Base-by-base conservation (phyloP, 2,329 filamentous ascomycete species). In the Tolypocladium pustulatum region DNA sequence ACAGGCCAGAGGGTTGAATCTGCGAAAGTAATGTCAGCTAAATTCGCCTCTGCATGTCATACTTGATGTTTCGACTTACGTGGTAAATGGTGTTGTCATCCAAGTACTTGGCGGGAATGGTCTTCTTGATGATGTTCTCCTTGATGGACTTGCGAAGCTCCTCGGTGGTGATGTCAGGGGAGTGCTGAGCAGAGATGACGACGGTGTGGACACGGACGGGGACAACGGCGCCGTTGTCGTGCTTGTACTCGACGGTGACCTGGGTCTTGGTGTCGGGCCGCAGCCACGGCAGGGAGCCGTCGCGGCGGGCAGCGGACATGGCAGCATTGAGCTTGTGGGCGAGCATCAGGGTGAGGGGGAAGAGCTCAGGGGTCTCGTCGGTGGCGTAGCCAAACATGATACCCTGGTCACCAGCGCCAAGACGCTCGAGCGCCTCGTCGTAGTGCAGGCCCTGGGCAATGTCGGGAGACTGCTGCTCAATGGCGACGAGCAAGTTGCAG, bases 381-480 rank as follows among this genome's bases (percentile, higher is more conserved):
- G 94, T 96, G 76, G 94, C 94, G 84, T 99, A 99, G 71, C 94
- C 94, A 79, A 99, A 99, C 94, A 99, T 99, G 84, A 99, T 97
- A 83, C 94, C 94, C 84, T 99, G 94, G 80, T 99, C 94, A 88
- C 94, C 94, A 64, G 94, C 94, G 78, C 94, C 94, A 65, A 99
- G 88, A 80, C 96, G 88, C 86, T 99, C 94, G 55, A 99, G 88
- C 67, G 91, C 91, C 82, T 97, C 85, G 66, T 99, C 94, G 77
- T 96, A 96, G 84, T 97, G 91, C 59, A 99, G 90, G 84, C 94
- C 94, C 81, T 97, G 94, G 68, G 94, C 94, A 72, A 99, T 99
- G 78, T 99, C 94, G 71, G 93, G 90, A 61, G 93, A 97, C 81
- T 99, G 94, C 81, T 99, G 86, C 87, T 99, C 94, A 77, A 99